Evolutionary conservation across 257 asterid genomes (phyloP).

Genomic region (Eustoma russellianum): DNA sequence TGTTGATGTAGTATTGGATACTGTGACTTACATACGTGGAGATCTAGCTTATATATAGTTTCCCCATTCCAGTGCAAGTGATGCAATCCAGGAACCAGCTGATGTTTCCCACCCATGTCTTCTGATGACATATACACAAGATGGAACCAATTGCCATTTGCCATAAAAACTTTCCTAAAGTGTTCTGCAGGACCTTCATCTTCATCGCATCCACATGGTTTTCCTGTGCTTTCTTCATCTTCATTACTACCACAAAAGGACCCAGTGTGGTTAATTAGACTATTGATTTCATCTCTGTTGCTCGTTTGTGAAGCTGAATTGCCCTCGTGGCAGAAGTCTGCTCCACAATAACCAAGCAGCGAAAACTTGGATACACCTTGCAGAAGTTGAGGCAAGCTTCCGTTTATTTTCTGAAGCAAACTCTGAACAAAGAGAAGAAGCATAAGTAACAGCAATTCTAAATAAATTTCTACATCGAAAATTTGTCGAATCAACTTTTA

Average conservation of each 20-base stretch:
- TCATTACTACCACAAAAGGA: conserved; percentile 5
- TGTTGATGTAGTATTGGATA: conserved; percentile 10
- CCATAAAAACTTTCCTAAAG: conserved; percentile 20
- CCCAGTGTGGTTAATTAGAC: conserved; percentile 15
- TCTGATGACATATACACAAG: conserved; percentile 30
- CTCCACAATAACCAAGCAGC: conserved; percentile 51
- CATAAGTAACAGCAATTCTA: background rate
- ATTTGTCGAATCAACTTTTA: too few species aligned
- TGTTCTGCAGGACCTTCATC: conserved; percentile 27
- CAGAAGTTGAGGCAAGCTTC: conserved; percentile 48
- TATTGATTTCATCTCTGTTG: conserved; percentile 8
- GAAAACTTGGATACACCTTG: conserved; percentile 54
- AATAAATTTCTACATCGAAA: background rate
- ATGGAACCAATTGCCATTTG: conserved; percentile 38
- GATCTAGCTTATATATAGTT: conserved; percentile 41
- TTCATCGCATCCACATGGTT: conserved; percentile 54
- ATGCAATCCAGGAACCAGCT: conserved; percentile 49
- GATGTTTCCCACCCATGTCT: conserved; percentile 20
- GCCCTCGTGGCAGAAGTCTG: conserved; percentile 25
- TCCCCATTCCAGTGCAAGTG: conserved; percentile 65
- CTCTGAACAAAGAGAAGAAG: conserved; percentile 26
- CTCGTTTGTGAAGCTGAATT: conserved; percentile 13
- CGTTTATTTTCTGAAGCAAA: conserved; percentile 43
- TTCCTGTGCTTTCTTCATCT: conserved; percentile 15
- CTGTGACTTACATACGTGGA: conserved; percentile 97